Evolutionary conservation across 2,329 filamentous ascomycete genomes (phyloP).

Genomic region (Trichoderma breve): DNA sequence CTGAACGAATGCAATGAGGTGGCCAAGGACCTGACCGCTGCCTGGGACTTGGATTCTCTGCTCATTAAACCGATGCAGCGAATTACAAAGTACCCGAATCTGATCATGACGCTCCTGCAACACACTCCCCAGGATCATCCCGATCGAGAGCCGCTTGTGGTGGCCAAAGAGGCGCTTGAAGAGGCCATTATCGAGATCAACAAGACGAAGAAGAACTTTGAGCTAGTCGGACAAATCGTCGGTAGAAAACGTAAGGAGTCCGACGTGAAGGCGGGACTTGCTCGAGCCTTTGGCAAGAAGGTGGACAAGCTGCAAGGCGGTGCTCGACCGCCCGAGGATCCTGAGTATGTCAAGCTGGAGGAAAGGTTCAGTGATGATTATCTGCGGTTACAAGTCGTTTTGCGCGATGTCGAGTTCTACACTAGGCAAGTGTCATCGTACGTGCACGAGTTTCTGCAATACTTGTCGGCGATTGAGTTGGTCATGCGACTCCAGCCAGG

Average conservation of each 20-base stretch:
- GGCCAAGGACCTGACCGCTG: conserved; percentile 85
- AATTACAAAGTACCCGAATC: conserved; percentile 86
- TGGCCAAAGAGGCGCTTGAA: conserved; percentile 54
- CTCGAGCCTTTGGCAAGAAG: conserved; percentile 85
- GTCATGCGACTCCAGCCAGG: conserved; percentile 72
- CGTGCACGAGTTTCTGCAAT: conserved; percentile 76
- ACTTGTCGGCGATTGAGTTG: conserved; percentile 77
- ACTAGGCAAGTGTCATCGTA: conserved; percentile 77
- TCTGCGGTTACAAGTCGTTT: conserved; percentile 85
- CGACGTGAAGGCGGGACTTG: conserved; percentile 78
- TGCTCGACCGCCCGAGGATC: conserved; percentile 68
- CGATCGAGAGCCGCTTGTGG: conserved; percentile 65
- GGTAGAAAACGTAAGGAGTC: conserved; percentile 83
- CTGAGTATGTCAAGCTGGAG: conserved; percentile 74
- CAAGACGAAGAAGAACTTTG: conserved; percentile 90
- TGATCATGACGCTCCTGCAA: conserved; percentile 76
- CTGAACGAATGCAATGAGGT: conserved; percentile 89
- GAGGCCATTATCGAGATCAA: conserved; percentile 83
- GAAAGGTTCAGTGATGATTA: conserved; percentile 92
- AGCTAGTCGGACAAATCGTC: conserved; percentile 87
- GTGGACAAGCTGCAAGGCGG: conserved; percentile 75
- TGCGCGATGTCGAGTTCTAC: conserved; percentile 92
- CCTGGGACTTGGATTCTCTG: conserved; percentile 94
- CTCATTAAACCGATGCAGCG: conserved; percentile 96
- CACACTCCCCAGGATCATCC: conserved; percentile 81